These are phyloP conservation scores for Pascua guehoae DNA, from an alignment of 1,284 basidiomycete genomes.

Conservation along the genomic window DNA sequence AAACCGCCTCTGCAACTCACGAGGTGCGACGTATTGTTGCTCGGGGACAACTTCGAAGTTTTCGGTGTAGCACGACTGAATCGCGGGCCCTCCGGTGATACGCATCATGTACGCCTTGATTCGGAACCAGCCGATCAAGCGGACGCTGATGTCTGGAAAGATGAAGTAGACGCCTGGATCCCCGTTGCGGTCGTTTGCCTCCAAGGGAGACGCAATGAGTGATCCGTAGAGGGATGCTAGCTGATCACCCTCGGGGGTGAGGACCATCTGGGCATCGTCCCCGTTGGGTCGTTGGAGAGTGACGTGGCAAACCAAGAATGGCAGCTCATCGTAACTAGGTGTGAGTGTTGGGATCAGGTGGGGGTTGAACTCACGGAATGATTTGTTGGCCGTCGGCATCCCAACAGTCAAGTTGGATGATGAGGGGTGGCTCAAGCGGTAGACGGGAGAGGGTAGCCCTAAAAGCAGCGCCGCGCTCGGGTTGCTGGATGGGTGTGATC, in stretches of 20 bases:
- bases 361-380: constrained; percentile 49
- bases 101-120: neutral
- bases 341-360: neutral
- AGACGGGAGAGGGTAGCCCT: constrained; percentile 69
- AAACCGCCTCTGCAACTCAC: neutral
- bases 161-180: constrained; percentile 75
- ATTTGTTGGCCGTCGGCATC: constrained; percentile 35
- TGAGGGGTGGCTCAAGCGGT: constrained; percentile 74
- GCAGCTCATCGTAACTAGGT: constrained; percentile 65
- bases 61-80: neutral
- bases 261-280: constrained; percentile 32
- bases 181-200: constrained; percentile 71
- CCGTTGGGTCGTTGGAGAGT: constrained; percentile 53
- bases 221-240: constrained; percentile 68
- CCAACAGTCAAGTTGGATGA: constrained; percentile 62
- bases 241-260: constrained; percentile 21
- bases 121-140: constrained; percentile 68
- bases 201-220: constrained; percentile 72
- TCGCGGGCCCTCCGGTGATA: neutral
- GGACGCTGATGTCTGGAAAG: constrained; percentile 83
- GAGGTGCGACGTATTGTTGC: neutral
- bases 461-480: constrained; percentile 74
- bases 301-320: constrained; percentile 75
- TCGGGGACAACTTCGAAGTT: neutral
- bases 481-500: constrained; percentile 62